Conservation (phyloP, 768 basidiomycete genomes). For the Nevesoporus exiguus region DNA sequence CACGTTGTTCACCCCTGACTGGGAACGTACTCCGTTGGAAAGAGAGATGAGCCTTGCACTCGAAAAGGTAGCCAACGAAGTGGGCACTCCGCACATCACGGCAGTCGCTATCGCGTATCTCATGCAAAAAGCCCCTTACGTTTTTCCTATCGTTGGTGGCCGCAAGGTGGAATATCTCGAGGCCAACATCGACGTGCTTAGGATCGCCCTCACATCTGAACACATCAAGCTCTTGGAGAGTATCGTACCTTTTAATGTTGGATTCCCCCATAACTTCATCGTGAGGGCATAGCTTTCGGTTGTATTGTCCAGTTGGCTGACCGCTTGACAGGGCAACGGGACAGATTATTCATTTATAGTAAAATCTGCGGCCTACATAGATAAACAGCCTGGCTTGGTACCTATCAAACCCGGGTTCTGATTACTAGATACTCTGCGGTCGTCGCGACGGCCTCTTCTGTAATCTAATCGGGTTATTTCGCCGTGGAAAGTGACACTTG, state of each 20-base stretch:
- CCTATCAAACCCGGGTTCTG: constrained; percentile 13
- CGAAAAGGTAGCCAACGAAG: constrained; percentile 38
- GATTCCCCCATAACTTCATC: constrained; percentile 34
- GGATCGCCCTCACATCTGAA: constrained; percentile 33
- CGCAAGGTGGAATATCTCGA: constrained; percentile 40
- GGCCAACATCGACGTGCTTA: constrained; percentile 38
- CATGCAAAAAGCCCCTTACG: constrained; percentile 41
- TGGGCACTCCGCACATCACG: constrained; percentile 33
- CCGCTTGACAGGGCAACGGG: constrained; percentile 24
- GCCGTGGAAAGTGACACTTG: not conserved
- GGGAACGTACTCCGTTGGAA: constrained; percentile 35
- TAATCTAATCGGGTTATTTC: not conserved
- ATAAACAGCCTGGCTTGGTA: constrained; percentile 13
- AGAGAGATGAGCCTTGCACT: constrained; percentile 34
- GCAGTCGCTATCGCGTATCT: constrained; percentile 41
- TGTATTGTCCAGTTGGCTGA: not conserved
- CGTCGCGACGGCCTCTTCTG: not conserved
- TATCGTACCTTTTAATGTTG: constrained; percentile 31
- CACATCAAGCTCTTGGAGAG: constrained; percentile 28
- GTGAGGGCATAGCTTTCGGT: constrained; percentile 18
- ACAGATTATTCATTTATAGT: constrained; percentile 17
- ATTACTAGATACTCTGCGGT: not conserved
- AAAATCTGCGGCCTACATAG: constrained; percentile 13
- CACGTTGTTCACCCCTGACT: constrained; percentile 13
- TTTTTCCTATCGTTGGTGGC: constrained; percentile 41